Conservation (phyloP, 441 rosid species). For the Flueggea neowawraea region DNA sequence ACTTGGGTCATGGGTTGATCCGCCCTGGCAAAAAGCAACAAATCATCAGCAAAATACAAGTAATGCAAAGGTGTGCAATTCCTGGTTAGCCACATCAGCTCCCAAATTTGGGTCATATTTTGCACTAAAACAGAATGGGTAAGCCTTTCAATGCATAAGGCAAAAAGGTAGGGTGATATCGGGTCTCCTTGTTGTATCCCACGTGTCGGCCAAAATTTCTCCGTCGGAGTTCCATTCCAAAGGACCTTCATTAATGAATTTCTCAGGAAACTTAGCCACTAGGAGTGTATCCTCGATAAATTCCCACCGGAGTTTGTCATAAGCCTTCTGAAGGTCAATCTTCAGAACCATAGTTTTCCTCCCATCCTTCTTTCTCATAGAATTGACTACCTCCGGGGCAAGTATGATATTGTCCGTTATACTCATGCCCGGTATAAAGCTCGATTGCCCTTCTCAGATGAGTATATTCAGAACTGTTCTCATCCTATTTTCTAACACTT, state of each 20-base stretch:
- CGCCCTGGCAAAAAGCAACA: background rate
- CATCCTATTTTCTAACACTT: too few species aligned
- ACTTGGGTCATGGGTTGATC: background rate
- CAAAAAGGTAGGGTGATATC: background rate
- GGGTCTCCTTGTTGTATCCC: background rate
- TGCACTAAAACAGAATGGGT: background rate
- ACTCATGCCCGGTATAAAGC: background rate
- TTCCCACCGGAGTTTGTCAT: background rate
- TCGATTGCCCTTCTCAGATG: background rate
- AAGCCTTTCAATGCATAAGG: background rate
- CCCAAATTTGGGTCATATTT: background rate
- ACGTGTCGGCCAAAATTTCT: background rate
- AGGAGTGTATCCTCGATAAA: too few species aligned
- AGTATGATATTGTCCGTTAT: background rate
- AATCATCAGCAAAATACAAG: background rate
- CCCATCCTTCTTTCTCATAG: background rate
- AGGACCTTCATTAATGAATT: too few species aligned
- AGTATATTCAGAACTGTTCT: too few species aligned
- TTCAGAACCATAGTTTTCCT: background rate
- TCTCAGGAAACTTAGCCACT: background rate
- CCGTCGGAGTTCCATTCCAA: background rate
- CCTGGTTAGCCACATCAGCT: too few species aligned
- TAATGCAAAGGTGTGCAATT: background rate
- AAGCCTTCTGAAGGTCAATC: background rate
- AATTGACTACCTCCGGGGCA: background rate